phyloP scores from a whole-genome alignment of 1,139 yeast genomes.

The Blastobotrys serpentis region DNA sequence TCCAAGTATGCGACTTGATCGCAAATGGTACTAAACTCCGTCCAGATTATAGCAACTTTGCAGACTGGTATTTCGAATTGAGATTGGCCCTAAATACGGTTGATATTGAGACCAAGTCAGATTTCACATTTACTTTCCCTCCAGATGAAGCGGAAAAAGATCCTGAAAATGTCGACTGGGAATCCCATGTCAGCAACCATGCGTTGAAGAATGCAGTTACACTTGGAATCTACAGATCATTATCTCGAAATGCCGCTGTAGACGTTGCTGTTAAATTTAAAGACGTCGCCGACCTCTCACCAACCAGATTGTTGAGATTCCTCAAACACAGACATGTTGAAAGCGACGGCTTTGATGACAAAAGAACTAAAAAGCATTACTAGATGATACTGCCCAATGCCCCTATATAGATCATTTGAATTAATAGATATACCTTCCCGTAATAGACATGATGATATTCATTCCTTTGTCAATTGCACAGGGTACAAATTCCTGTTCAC shows the following conservation, averaged over 20 bases:
- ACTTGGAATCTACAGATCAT: conserved; percentile 1
- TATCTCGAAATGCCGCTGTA: background rate
- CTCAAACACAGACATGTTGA: conserved; percentile 5
- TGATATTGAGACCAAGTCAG: conserved; percentile 3
- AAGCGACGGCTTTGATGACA: conserved; percentile 5
- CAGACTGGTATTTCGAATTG: conserved; percentile 1
- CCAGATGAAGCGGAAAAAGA: background rate
- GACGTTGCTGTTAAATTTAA: conserved; percentile 2
- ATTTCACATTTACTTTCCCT: conserved; percentile 5
- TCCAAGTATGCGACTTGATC: conserved; percentile 1
- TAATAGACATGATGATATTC: too few relatives aligned
- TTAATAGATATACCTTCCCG: too few relatives aligned
- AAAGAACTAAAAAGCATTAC: background rate
- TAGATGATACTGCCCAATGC: background rate
- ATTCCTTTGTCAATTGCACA: too few relatives aligned
- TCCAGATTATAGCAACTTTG: conserved; percentile 1
- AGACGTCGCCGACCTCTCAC: conserved; percentile 2
- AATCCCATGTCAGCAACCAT: conserved; percentile 2
- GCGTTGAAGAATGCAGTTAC: conserved; percentile 1
- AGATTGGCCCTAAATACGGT: conserved; percentile 2
- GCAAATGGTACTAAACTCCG: conserved; percentile 4
- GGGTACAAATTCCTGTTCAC: too few relatives aligned
- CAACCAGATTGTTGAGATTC: conserved; percentile 5
- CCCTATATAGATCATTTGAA: too few relatives aligned
- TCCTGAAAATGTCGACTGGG: background rate